Evolutionary conservation across 352 stramenopile genomes (phyloP).

Genomic region (Pythium periplocum): DNA sequence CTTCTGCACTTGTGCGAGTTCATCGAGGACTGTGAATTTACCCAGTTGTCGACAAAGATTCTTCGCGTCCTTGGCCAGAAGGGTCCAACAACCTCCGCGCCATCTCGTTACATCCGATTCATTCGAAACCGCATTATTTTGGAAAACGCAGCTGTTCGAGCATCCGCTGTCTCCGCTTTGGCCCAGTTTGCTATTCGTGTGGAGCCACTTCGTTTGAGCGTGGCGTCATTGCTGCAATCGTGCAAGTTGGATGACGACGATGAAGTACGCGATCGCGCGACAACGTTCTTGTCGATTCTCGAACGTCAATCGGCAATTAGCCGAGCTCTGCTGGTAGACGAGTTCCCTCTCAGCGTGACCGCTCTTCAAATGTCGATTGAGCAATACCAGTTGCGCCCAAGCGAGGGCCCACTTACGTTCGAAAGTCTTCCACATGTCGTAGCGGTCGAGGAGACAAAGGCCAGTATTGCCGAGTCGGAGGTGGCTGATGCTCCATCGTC

Average conservation of each 20-base stretch:
- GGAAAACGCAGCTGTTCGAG: constrained; percentile 95
- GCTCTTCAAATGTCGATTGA: constrained; percentile 85
- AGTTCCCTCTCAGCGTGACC: constrained; percentile 71
- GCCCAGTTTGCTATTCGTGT: constrained; percentile 95
- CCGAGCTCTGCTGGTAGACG: constrained; percentile 54
- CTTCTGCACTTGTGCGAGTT: constrained; percentile 99
- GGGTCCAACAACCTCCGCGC: constrained; percentile 91
- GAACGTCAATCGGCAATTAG: constrained; percentile 52
- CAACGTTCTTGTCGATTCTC: constrained; percentile 82
- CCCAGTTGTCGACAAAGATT: constrained; percentile 90
- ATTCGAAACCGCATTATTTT: constrained; percentile 99
- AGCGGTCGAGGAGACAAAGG: constrained; percentile 40
- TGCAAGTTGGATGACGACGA: constrained; percentile 97
- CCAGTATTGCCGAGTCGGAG: constrained; percentile 25
- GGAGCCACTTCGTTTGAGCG: constrained; percentile 89
- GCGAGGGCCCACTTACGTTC: constrained; percentile 75
- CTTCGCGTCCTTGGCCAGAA: constrained; percentile 94
- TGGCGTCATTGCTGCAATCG: constrained; percentile 93
- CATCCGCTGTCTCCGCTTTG: constrained; percentile 94
- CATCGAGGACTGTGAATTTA: constrained; percentile 97
- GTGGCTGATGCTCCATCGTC: constrained; percentile 24
- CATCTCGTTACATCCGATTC: constrained; percentile 98
- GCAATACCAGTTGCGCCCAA: constrained; percentile 77
- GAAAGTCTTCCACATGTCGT: constrained; percentile 81
- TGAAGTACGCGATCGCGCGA: constrained; percentile 93